A percentile compares a stretch with the other conserved stretches of the same genome.
Conservation (phyloP, 495 filamentous ascomycete species). For the Lindgomyces ingoldianus region DNA sequence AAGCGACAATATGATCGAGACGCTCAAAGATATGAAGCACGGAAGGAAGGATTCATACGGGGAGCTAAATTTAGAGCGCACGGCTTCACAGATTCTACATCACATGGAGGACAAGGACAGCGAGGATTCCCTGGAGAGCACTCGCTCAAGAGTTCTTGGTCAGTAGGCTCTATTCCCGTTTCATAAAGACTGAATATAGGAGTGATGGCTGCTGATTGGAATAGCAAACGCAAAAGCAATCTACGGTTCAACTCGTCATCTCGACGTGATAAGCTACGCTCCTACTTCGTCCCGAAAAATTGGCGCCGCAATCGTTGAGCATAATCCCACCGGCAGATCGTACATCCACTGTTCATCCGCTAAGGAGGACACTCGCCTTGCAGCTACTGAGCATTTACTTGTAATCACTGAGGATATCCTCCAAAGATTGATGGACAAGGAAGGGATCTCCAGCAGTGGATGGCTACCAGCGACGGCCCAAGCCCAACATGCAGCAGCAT, state of each 20-base stretch:
- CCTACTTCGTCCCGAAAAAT: constrained; percentile 26
- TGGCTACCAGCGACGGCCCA: constrained; percentile 32
- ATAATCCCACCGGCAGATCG: constrained; percentile 24
- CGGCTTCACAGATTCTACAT: constrained; percentile 31
- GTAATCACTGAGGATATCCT: constrained; percentile 34
- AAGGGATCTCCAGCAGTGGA: constrained; percentile 30
- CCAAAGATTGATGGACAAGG: constrained; percentile 21
- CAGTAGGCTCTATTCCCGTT: not conserved
- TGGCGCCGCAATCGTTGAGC: constrained; percentile 35
- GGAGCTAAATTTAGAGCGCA: constrained; percentile 12
- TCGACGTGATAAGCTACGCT: constrained; percentile 32
- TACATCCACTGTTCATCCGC: constrained; percentile 35
- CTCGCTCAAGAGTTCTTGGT: constrained; percentile 28
- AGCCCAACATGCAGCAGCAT: constrained; percentile 20
- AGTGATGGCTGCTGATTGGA: not conserved
- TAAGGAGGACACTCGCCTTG: constrained; percentile 23
- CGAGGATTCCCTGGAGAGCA: constrained; percentile 26
- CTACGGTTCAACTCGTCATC: constrained; percentile 29
- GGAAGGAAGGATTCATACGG: constrained; percentile 20
- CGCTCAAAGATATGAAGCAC: constrained; percentile 32
- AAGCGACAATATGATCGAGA: constrained; percentile 34
- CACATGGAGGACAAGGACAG: constrained; percentile 34
- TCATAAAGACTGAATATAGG: not conserved
- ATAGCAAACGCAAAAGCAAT: constrained; percentile 34
- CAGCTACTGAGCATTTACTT: constrained; percentile 32